Base-by-base conservation (phyloP, 2,329 filamentous ascomycete genomes). In the Cladosporium oxysporum region DNA sequence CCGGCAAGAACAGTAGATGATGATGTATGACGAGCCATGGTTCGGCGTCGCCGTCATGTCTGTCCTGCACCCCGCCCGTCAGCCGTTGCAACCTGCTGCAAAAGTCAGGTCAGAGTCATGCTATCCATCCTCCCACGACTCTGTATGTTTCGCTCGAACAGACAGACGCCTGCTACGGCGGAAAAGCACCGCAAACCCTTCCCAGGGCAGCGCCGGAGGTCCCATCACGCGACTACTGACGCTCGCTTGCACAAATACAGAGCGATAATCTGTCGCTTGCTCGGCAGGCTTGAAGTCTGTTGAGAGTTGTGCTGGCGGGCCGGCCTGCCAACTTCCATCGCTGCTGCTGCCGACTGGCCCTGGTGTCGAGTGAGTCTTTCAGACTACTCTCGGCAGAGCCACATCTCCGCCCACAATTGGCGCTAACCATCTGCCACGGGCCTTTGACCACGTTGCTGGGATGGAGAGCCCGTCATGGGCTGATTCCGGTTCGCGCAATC, bases 401-500 rank as follows among this genome's bases (percentile, higher is more conserved):
- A 26, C n/a, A 52, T 29, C 44, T 62, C 59, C 59, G 53, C 47
- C 35, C 58, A 61, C 12, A 16, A 50, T 28, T 44, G 21, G 31
- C 55, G 55, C 58, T 50, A 53, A 23, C 29, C 33, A 35, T 6
- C 44, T 55, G 28, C 60, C 60, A 62, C 60, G 60, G 60, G 23
- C 31, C 21, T 58, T 55, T 23, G 10, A 44, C 61, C 61, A 63
- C 61, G 61, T 63, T 63, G 61, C 61, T 57, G 61, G 61, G 35
- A 55, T 23, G 23, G 12, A 7, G 18, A 8, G 14, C 7, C 41
- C 58, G 5, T 58, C 18, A 33, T 50, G 37, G 21, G 41, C 58
- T 33, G 33, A 33, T 21, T 35, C 31, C 55, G 31, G 55, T 58
- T 58, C 33, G 55, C 31, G 55, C 55, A 41, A 58, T 33, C 33